These are phyloP conservation scores for Vanrija sp. DNA, from an alignment of 1,284 basidiomycete species.

Conservation along the genomic window DNA sequence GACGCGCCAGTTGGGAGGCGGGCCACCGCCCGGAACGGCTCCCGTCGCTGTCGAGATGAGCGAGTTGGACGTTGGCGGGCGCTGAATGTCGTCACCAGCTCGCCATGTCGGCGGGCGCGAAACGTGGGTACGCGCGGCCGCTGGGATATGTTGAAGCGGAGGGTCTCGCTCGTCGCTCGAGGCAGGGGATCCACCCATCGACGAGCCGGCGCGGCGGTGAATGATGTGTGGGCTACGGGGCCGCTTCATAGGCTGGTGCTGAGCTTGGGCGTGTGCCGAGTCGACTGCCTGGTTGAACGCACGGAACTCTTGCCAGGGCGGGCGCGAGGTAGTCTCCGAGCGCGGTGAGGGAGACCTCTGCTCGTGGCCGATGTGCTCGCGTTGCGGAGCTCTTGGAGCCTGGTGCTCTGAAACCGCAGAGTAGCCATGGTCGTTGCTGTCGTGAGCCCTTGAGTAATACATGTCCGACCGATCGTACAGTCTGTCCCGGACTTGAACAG, in stretches of 20 bases:
- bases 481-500: background rate
- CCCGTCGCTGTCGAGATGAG: slow-evolving; percentile 1
- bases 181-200: slow-evolving; percentile 29
- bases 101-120: slow-evolving; percentile 4
- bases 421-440: background rate
- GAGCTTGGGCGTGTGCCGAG: no score
- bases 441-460: background rate
- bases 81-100: background rate
- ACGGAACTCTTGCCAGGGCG: no score
- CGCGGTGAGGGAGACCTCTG: background rate
- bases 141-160: slow-evolving; percentile 5
- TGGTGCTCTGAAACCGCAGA: background rate
- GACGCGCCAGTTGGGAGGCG: no score
- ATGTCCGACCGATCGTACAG: background rate
- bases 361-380: no score
- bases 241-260: no score
- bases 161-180: slow-evolving; percentile 35
- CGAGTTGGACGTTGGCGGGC: background rate
- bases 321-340: no score
- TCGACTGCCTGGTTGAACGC: no score
- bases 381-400: no score
- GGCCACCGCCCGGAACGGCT: no score
- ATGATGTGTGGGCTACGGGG: no score
- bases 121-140: slow-evolving; percentile 6
- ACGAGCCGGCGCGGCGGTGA: background rate